Base-by-base conservation (phyloP, 1,284 basidiomycete genomes). In the Cutaneotrichosporon arboriforme region DNA sequence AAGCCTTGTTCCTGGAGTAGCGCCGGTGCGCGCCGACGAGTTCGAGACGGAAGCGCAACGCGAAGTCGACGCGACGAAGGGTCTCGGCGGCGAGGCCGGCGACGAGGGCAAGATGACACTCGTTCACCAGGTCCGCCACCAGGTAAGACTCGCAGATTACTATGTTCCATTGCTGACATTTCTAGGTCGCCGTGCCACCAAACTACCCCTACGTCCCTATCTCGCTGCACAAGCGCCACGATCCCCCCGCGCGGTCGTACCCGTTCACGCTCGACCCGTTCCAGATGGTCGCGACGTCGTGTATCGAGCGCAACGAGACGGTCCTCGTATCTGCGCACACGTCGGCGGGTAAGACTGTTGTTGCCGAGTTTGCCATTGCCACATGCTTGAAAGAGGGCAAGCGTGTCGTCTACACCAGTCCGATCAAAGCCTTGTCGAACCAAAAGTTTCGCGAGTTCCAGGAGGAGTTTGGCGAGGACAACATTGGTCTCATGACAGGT, bases 371-470 rank as follows among this genome's bases (percentile, higher is more conserved):
- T 75, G 96, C 96, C 40, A 98, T 99, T 69, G 96, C 96, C 0
- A 91, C 94, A 68, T 94, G 89, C 79, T 78, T 99, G 62, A 91
- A 90, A 66, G 92, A 97, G 76, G 73, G 73, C n/a, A 63, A 71
- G 57, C 82, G 96, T 73, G 93, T 98, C 56, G 97, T 98, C 57
- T 98, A 99, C 77, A 99, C 96, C 17, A 92, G 88, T 81, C 96
- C 96, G 51, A 99, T 99, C 79, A 99, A 99, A 84, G 92, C 93
- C 3, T 79, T 98, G 61, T 96, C 91, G 67, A 97, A 98, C 73
- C 94, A 98, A 75, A 98, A 98, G 77, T 99, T 96, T 75, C 86
- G 96, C 70, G 96, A 99, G 75, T 89, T 99, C 84, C 79, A 89
- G 34, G 92, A 90, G 46, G 90, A 92, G 66, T 99, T 99, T 74